These are phyloP conservation scores for Ophiostoma angusticollis DNA, from an alignment of 2,329 filamentous ascomycete genomes.

Conservation along the genomic window DNA sequence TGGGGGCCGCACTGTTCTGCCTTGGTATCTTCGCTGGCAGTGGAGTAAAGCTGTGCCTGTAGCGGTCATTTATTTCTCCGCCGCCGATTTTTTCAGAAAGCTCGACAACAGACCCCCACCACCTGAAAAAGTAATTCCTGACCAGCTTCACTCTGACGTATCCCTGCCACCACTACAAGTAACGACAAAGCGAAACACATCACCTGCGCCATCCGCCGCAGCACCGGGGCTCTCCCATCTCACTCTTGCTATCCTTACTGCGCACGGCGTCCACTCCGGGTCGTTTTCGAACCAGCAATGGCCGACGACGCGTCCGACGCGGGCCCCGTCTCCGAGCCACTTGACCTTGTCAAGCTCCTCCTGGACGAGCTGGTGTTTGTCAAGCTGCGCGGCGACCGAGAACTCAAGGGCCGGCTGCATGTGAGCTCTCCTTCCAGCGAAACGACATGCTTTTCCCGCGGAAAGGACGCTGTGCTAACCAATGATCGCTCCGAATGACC, in stretches of 20 bases:
- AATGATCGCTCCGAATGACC: neutral
- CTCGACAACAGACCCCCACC: too few relatives aligned
- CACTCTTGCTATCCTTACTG: neutral
- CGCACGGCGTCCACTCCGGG: too few relatives aligned
- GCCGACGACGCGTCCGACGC: constrained; percentile 68
- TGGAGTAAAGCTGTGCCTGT: too few relatives aligned
- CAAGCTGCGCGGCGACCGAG: constrained; percentile 88
- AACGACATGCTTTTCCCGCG: constrained; percentile 32
- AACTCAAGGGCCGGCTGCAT: constrained; percentile 89
- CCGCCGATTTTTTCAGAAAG: neutral
- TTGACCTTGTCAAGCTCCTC: constrained; percentile 88
- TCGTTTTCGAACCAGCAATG: constrained; percentile 51
- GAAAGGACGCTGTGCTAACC: constrained; percentile 1
- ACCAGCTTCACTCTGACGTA: constrained; percentile 4
- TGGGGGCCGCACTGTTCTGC: neutral
- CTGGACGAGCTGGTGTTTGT: constrained; percentile 96
- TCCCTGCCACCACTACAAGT: neutral
- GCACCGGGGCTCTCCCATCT: too few relatives aligned
- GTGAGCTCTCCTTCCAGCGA: constrained; percentile 24
- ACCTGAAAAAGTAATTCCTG: neutral
- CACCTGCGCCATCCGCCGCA: too few relatives aligned
- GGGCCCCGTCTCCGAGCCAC: constrained; percentile 70
- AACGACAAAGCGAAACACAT: neutral
- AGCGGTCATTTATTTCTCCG: constrained; percentile 7
- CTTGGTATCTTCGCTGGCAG: neutral